These are phyloP conservation scores for Cyphellophora attinorum DNA, from an alignment of 2,329 filamentous ascomycete species.

Conservation along the genomic window DNA sequence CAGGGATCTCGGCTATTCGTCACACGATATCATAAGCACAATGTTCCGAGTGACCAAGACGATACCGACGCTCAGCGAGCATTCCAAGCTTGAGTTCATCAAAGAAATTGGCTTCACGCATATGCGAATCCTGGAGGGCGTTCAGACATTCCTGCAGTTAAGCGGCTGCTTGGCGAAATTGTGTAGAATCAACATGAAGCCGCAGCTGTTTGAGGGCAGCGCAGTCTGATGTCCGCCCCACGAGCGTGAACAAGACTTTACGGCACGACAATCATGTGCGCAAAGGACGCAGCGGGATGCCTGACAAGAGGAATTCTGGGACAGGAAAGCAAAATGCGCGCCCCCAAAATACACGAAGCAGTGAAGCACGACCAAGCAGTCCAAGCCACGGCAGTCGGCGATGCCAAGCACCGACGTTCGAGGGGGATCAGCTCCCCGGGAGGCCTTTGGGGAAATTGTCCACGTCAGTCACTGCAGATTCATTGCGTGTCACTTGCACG, in stretches of 20 bases:
- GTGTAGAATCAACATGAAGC: constrained; percentile 95
- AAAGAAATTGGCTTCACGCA: constrained; percentile 98
- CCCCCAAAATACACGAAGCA: background rate
- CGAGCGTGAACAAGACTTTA: too few relatives aligned
- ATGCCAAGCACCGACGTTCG: background rate
- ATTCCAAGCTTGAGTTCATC: constrained; percentile 94
- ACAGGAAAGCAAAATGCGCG: background rate
- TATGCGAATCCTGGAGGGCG: constrained; percentile 97
- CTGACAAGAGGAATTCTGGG: too few relatives aligned
- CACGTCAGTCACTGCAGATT: too few relatives aligned
- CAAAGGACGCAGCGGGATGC: too few relatives aligned
- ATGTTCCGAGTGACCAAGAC: constrained; percentile 99
- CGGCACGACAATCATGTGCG: too few relatives aligned
- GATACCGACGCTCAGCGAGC: constrained; percentile 81
- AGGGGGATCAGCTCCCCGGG: background rate
- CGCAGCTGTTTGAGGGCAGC: constrained; percentile 57
- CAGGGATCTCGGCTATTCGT: constrained; percentile 83
- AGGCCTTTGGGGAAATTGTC: background rate
- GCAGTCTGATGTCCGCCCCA: too few relatives aligned
- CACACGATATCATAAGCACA: constrained; percentile 95
- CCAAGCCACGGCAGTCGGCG: background rate
- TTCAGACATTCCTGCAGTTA: constrained; percentile 88
- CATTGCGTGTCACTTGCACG: too few relatives aligned
- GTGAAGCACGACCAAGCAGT: too few relatives aligned
- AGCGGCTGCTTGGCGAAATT: constrained; percentile 86